Conservation (phyloP, 306 rosid species). For the Prunus mume region DNA sequence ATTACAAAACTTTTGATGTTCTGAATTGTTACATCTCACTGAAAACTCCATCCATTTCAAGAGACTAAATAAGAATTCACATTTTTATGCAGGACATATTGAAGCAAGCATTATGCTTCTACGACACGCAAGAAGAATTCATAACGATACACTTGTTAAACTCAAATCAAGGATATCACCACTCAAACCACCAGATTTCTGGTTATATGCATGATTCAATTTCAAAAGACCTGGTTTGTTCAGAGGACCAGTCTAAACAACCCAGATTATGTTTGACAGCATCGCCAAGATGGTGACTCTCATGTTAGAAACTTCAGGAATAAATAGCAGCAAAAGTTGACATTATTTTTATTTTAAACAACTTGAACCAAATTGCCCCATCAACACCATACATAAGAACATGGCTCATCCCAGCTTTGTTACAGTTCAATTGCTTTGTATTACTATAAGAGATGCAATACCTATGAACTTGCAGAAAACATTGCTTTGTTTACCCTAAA, state of each 20-base stretch:
- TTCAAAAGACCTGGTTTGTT: too few species aligned
- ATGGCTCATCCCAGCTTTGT: background rate
- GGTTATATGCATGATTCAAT: background rate
- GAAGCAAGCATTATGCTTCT: background rate
- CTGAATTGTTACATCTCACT: background rate
- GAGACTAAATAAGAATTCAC: background rate
- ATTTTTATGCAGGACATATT: background rate
- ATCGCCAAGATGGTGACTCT: too few species aligned
- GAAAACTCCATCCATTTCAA: background rate
- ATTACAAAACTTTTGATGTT: background rate
- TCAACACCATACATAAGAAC: background rate
- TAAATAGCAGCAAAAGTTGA: too few species aligned
- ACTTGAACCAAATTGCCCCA: background rate
- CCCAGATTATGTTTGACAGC: too few species aligned
- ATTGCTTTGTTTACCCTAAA: background rate
- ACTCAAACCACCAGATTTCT: background rate
- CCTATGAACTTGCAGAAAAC: background rate
- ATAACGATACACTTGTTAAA: background rate
- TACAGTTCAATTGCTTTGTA: background rate
- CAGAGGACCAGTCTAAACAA: too few species aligned
- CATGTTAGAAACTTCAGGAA: too few species aligned
- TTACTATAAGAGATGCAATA: background rate
- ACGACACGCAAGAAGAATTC: background rate
- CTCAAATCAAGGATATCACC: background rate
- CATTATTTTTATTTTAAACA: too few species aligned